Evolutionary conservation across 768 basidiomycete genomes (phyloP).

Genomic region (Boletus eberwhitei): DNA sequence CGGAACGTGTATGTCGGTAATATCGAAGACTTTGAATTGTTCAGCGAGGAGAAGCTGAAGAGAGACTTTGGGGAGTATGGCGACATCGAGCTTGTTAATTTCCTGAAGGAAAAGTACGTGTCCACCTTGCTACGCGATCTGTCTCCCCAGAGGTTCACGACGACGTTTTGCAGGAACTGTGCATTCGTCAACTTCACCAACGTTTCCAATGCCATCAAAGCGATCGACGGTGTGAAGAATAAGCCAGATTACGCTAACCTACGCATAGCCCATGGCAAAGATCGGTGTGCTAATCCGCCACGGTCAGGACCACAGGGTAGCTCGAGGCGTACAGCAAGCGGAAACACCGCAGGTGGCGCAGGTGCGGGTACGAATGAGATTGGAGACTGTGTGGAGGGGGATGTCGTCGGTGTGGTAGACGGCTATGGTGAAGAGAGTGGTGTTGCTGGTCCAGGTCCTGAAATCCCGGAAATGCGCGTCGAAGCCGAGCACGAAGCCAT

Average conservation of each 20-base stretch:
- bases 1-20: slow-evolving; percentile 96
- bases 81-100: slow-evolving; percentile 96
- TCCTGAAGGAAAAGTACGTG: slow-evolving; percentile 87
- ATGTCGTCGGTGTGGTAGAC: slow-evolving; percentile 17
- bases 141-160: background rate
- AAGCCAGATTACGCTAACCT: slow-evolving; percentile 87
- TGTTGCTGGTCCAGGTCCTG: slow-evolving; percentile 24
- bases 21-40: slow-evolving; percentile 92
- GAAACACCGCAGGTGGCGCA: slow-evolving; percentile 30
- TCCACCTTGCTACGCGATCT: slow-evolving; percentile 25
- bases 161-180: slow-evolving; percentile 62
- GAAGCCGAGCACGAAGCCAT: slow-evolving; percentile 32
- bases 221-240: slow-evolving; percentile 93
- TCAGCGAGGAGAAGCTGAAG: slow-evolving; percentile 85
- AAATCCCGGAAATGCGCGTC: slow-evolving; percentile 43
- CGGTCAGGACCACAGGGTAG: slow-evolving; percentile 78
- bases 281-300: slow-evolving; percentile 91
- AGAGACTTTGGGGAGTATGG: slow-evolving; percentile 94
- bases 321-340: slow-evolving; percentile 46
- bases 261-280: slow-evolving; percentile 93
- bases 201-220: slow-evolving; percentile 93
- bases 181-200: slow-evolving; percentile 97
- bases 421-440: slow-evolving; percentile 25
- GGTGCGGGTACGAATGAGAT: slow-evolving; percentile 12
- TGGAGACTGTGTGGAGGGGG: slow-evolving; percentile 25